A percentile compares a stretch with the other conserved stretches of the same genome.
Conservation (phyloP, 345 rosid genomes). For the Aethionema arabicum region DNA sequence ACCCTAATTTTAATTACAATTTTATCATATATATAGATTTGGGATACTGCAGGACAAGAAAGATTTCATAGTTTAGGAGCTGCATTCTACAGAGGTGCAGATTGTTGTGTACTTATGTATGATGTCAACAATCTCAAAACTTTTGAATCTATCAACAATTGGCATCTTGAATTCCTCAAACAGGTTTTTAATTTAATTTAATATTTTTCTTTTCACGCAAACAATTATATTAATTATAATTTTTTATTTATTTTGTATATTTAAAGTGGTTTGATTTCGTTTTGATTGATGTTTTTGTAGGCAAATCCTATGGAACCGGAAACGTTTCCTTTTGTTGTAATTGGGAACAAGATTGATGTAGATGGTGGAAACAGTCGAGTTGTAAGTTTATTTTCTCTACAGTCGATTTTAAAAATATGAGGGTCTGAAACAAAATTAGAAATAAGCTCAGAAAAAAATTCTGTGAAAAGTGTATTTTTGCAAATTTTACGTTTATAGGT, state of each 20-base stretch:
- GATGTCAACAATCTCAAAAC: constrained; percentile 66
- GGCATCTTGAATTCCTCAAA: constrained; percentile 73
- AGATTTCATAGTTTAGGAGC: constrained; percentile 85
- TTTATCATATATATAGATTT: constrained; percentile 45
- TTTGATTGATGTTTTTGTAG: constrained; percentile 34
- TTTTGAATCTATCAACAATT: constrained; percentile 62
- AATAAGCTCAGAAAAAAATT: no score
- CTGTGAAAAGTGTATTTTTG: no score
- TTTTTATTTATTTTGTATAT: not conserved
- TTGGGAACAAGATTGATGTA: constrained; percentile 76
- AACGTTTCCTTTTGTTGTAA: constrained; percentile 62
- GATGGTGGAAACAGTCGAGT: constrained; percentile 72
- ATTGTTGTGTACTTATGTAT: constrained; percentile 76
- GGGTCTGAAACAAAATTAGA: no score
- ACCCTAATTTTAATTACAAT: no score
- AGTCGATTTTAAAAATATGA: no score
- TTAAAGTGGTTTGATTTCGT: not conserved
- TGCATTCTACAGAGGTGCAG: constrained; percentile 89
- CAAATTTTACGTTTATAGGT: no score
- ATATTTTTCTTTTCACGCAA: not conserved
- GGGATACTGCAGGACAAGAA: constrained; percentile 99
- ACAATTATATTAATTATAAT: constrained; percentile 4
- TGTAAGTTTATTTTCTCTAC: not conserved
- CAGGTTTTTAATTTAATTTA: constrained; percentile 52
- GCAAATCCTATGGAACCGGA: constrained; percentile 62